Percentiles rank a stretch among this genome's conserved stretches.
phyloP scores from a whole-genome alignment of 192 early-diverging fungal species.

The Globomyces pollinis-pini region DNA sequence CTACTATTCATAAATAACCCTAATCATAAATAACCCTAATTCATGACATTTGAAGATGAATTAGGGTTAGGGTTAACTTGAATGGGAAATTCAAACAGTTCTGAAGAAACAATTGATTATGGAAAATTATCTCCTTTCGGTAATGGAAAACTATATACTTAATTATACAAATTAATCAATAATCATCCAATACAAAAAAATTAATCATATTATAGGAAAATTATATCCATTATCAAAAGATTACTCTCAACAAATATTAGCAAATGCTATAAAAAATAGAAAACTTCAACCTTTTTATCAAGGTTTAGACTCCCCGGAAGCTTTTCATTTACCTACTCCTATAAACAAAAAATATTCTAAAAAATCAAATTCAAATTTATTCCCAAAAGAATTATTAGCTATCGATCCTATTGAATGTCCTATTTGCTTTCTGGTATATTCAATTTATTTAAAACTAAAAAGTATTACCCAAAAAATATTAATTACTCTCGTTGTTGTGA shows the following conservation, averaged over 20 bases:
- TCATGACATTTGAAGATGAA: too few relatives aligned
- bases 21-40: too few relatives aligned
- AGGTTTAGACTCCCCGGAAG: slow-evolving; percentile 46
- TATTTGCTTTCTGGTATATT: slow-evolving; percentile 81
- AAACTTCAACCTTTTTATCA: slow-evolving; percentile 82
- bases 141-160: too few relatives aligned
- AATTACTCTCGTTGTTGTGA: slow-evolving; percentile 91
- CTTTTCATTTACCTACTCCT: slow-evolving; percentile 13
- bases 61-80: too few relatives aligned
- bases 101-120: not conserved
- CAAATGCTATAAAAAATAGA: slow-evolving; percentile 62
- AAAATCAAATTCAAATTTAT: not conserved
- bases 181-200: too few relatives aligned
- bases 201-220: too few relatives aligned
- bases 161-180: too few relatives aligned
- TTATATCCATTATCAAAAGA: slow-evolving; percentile 49
- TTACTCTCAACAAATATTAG: slow-evolving; percentile 65
- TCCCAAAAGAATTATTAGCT: slow-evolving; percentile 23
- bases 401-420: slow-evolving; percentile 75
- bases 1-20: too few relatives aligned
- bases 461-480: slow-evolving; percentile 87
- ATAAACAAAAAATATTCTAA: slow-evolving; percentile 1
- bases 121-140: not conserved
- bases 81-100: slow-evolving; percentile 2
- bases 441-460: not conserved